Conservation (phyloP, 176 grass and related monocot genomes). For the Triticum turgidum region DNA sequence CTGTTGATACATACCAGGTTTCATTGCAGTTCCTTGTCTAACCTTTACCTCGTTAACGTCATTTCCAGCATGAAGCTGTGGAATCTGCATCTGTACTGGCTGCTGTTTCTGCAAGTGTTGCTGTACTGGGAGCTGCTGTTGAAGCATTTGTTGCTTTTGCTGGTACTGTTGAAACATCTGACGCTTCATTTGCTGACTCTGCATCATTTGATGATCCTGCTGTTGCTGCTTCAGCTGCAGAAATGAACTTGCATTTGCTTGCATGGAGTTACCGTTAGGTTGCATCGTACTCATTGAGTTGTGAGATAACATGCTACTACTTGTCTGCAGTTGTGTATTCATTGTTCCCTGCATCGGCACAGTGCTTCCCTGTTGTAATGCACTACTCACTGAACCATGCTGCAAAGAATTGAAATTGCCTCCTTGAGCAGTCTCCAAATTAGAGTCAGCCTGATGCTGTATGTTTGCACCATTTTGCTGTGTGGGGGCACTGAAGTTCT, state of each 20-base stretch:
- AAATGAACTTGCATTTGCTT: slow-evolving; percentile 57
- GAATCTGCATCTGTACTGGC: slow-evolving; percentile 58
- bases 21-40: slow-evolving; percentile 67
- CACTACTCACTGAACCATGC: slow-evolving; percentile 46
- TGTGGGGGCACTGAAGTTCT: slow-evolving; percentile 62
- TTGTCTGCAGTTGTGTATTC: slow-evolving; percentile 53
- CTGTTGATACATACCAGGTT: slow-evolving; percentile 82
- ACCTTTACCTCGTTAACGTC: slow-evolving; percentile 70
- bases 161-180: slow-evolving; percentile 55
- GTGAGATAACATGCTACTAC: slow-evolving; percentile 58
- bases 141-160: slow-evolving; percentile 62
- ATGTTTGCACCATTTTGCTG: slow-evolving; percentile 71
- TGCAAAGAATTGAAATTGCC: slow-evolving; percentile 73
- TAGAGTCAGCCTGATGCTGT: slow-evolving; percentile 47
- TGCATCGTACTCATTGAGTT: slow-evolving; percentile 56
- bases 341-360: slow-evolving; percentile 45
- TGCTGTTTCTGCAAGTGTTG: slow-evolving; percentile 68
- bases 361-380: slow-evolving; percentile 50
- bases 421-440: slow-evolving; percentile 49
- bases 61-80: slow-evolving; percentile 64
- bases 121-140: slow-evolving; percentile 49
- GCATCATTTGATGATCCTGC: slow-evolving; percentile 69
- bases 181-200: slow-evolving; percentile 66
- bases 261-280: slow-evolving; percentile 56
- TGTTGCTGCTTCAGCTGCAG: slow-evolving; percentile 78